A percentile compares a stretch with the other conserved stretches of the same genome.
phyloP scores from a whole-genome alignment of 768 basidiomycete genomes.

The Lentinula raphanica region DNA sequence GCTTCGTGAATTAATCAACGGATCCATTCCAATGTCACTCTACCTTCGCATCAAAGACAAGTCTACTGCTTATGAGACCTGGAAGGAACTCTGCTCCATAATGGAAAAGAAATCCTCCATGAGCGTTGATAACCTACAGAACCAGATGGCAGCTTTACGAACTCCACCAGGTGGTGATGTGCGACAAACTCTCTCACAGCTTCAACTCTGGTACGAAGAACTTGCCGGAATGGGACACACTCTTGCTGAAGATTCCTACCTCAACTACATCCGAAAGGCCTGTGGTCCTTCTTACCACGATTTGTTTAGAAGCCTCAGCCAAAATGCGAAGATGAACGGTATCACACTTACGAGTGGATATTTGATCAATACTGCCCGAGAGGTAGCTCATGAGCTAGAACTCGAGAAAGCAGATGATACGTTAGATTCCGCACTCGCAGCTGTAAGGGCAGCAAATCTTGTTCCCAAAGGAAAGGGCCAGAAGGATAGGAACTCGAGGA shows the following conservation, averaged over 20 bases:
- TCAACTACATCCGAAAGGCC: slow-evolving; percentile 10
- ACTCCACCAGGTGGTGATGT: slow-evolving; percentile 13
- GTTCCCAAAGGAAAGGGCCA: neutral
- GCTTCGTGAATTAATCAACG: slow-evolving; percentile 20
- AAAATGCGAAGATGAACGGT: neutral
- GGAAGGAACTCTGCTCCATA: slow-evolving; percentile 19
- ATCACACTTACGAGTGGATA: neutral
- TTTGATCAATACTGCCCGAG: neutral
- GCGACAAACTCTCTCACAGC: slow-evolving; percentile 5
- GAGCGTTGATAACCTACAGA: slow-evolving; percentile 14
- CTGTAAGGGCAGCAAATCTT: neutral
- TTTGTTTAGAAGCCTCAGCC: neutral
- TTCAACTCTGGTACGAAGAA: slow-evolving; percentile 28
- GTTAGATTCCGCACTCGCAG: neutral
- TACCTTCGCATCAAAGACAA: slow-evolving; percentile 20
- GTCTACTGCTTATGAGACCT: slow-evolving; percentile 13
- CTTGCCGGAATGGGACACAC: neutral
- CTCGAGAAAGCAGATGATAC: neutral
- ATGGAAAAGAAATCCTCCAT: slow-evolving; percentile 18
- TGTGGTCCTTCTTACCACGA: neutral
- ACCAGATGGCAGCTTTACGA: slow-evolving; percentile 16
- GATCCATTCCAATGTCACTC: slow-evolving; percentile 16
- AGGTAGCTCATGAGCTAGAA: neutral
- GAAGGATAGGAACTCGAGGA: neutral
- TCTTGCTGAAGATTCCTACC: neutral